A percentile compares a stretch with the other conserved stretches of the same genome.
Evolutionary conservation across 1,284 basidiomycete genomes (phyloP).

Genomic region (Meripilus lineatus): DNA sequence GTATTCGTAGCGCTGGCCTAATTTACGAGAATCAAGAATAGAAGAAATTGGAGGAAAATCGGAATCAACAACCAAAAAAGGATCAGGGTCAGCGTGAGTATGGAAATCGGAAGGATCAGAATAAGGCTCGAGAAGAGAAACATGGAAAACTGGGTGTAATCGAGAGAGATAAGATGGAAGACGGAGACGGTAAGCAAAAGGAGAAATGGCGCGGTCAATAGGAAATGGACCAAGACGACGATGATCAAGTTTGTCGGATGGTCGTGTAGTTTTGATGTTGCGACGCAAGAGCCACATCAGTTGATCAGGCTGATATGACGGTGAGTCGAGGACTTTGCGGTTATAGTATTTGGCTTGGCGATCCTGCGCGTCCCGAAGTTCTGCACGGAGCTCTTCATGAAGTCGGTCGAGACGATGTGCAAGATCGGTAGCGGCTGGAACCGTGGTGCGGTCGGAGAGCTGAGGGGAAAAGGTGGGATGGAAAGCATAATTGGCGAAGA

Average conservation of each 20-base stretch:
- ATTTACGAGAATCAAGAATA: too few relatives aligned
- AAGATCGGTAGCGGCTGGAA: not conserved
- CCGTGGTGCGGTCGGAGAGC: not conserved
- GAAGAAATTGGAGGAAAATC: too few relatives aligned
- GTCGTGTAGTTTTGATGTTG: slow-evolving; percentile 34
- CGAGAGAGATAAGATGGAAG: slow-evolving; percentile 29
- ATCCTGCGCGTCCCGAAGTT: slow-evolving; percentile 25
- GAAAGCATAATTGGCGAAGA: slow-evolving; percentile 33
- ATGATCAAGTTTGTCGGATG: slow-evolving; percentile 36
- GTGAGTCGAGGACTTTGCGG: slow-evolving; percentile 16
- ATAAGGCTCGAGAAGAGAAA: slow-evolving; percentile 37
- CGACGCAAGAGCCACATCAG: slow-evolving; percentile 29
- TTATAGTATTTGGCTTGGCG: slow-evolving; percentile 21
- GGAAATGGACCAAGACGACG: slow-evolving; percentile 34
- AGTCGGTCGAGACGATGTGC: slow-evolving; percentile 7
- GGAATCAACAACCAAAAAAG: too few relatives aligned
- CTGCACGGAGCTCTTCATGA: slow-evolving; percentile 23
- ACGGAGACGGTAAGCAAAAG: slow-evolving; percentile 25
- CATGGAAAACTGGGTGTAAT: slow-evolving; percentile 38
- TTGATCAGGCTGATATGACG: slow-evolving; percentile 27
- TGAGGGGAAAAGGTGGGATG: slow-evolving; percentile 17
- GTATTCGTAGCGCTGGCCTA: too few relatives aligned
- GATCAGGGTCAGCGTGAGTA: too few relatives aligned
- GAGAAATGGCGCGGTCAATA: slow-evolving; percentile 20
- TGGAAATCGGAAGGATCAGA: too few relatives aligned